Base-by-base conservation (phyloP, 164 flowering plant genomes). In the Macadamia tetraphylla region DNA sequence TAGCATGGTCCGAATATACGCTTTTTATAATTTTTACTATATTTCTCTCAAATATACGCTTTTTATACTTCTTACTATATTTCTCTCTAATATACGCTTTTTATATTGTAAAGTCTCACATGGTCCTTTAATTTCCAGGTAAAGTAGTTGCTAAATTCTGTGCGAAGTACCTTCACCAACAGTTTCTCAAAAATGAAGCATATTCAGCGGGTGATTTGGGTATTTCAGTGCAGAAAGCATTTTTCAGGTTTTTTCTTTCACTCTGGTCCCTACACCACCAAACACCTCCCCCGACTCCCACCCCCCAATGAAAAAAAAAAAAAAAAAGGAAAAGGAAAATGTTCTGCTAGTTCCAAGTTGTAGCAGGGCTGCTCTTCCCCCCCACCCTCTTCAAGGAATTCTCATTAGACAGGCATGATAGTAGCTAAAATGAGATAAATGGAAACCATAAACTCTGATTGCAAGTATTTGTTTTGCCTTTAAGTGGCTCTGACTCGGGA, bases 141-240 rank as follows among this genome's bases (percentile, higher is more conserved):
- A 95, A 91, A 80, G 99, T 95, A 35, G 99, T 95, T 68, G 94
- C 99, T 0, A 95, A 95, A 76, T 95, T 95, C 71, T 95, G 98
- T 81, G 98, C 97, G 52, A 95, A 95, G 80, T 92, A 73, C 75
- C 97, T 95, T 69, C 99, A 95, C 76, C 88, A 83, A 63, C 98
- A 92, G 74, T 87, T 95, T 74, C 87, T 91, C 51, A 89, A 85
- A 80, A 79, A 80, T 72, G 96, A 95, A 68, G 91, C 96, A 23
- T 92, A 87, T 78, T 74, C 84, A 58, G 76, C 90, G 75, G 98
- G 97, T 71, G 98, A 91, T 77, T 72, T 95, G 31, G 88, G 84
- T 75, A 89, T 87, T 57, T 85, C 99, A 17, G 79, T 87, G 60
- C 92, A 85, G 72, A 92, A 81, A 79, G 85, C 97, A 3, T 95